Percentiles rank a stretch among this genome's conserved stretches.
These are phyloP conservation scores for Naganishia albida DNA, from an alignment of 1,284 basidiomycete genomes.

Conservation along the genomic window DNA sequence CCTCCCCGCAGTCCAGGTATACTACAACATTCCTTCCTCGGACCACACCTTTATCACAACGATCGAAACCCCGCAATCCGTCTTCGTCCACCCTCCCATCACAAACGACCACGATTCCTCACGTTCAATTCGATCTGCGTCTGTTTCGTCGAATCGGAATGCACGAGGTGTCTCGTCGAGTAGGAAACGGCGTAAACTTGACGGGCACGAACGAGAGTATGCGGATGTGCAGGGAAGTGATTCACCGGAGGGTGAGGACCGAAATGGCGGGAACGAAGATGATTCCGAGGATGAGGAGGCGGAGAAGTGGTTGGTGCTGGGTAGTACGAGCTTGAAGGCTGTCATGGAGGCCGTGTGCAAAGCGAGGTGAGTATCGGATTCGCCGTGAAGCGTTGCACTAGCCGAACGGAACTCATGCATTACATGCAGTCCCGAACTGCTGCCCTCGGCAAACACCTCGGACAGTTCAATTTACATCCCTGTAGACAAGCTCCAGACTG, in stretches of 20 bases:
- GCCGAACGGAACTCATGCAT: neutral
- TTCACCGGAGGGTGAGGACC: constrained; percentile 1
- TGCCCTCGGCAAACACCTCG: constrained; percentile 18
- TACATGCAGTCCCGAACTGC: constrained; percentile 27
- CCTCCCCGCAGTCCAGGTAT: constrained; percentile 30
- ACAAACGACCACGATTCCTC: neutral
- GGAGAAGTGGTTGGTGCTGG: constrained; percentile 22
- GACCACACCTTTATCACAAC: constrained; percentile 24
- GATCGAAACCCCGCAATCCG: constrained; percentile 25
- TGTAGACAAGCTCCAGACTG: neutral
- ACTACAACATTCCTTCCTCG: constrained; percentile 33
- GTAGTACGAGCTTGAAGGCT: constrained; percentile 28
- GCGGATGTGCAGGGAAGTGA: neutral
- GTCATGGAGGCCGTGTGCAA: constrained; percentile 28
- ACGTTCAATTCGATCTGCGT: neutral
- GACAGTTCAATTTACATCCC: constrained; percentile 34
- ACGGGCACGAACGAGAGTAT: neutral
- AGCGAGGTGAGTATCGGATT: constrained; percentile 23
- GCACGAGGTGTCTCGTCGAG: neutral
- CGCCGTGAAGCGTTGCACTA: no score
- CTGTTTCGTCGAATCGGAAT: neutral
- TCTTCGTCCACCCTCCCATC: constrained; percentile 32
- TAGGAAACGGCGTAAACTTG: constrained; percentile 18
- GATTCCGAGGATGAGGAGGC: constrained; percentile 26
- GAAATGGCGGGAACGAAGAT: constrained; percentile 9